These are phyloP conservation scores for Raphanus raphanistrum DNA, from an alignment of 345 rosid genomes.

Conservation along the genomic window DNA sequence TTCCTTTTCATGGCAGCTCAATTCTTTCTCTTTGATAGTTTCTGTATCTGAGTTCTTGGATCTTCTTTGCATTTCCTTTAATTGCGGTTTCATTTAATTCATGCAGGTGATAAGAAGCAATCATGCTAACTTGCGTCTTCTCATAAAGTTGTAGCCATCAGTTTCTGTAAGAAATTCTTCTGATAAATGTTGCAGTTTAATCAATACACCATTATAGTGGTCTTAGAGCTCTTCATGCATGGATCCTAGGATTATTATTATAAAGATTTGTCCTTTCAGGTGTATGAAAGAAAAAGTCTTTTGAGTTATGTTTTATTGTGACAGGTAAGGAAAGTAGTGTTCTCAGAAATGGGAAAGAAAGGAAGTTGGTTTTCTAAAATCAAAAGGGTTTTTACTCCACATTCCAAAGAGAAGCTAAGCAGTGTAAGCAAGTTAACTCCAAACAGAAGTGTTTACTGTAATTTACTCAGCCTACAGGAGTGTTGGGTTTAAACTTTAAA, in stretches of 20 bases:
- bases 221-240: slow-evolving; percentile 20
- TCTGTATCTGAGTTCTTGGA: slow-evolving; percentile 23
- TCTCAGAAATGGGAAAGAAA: slow-evolving; percentile 82
- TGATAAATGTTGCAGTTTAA: not conserved
- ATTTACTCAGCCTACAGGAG: not conserved
- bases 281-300: not conserved
- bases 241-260: slow-evolving; percentile 15
- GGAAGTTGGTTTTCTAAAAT: slow-evolving; percentile 94
- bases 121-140: slow-evolving; percentile 20
- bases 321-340: slow-evolving; percentile 62
- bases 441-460: not conserved
- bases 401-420: slow-evolving; percentile 73
- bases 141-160: not conserved
- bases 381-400: slow-evolving; percentile 74
- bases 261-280: slow-evolving; percentile 14
- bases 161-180: slow-evolving; percentile 14
- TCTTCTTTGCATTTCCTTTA: slow-evolving; percentile 13
- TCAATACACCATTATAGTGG: not conserved
- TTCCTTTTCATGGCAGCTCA: slow-evolving; percentile 41
- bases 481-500: slow-evolving; percentile 16
- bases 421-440: slow-evolving; percentile 44
- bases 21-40: slow-evolving; percentile 35
- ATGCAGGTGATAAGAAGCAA: slow-evolving; percentile 15
- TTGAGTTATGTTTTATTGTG: slow-evolving; percentile 27
- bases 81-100: slow-evolving; percentile 16